Conservation (phyloP, 768 basidiomycete genomes). For the Lyophyllum shimeji region DNA sequence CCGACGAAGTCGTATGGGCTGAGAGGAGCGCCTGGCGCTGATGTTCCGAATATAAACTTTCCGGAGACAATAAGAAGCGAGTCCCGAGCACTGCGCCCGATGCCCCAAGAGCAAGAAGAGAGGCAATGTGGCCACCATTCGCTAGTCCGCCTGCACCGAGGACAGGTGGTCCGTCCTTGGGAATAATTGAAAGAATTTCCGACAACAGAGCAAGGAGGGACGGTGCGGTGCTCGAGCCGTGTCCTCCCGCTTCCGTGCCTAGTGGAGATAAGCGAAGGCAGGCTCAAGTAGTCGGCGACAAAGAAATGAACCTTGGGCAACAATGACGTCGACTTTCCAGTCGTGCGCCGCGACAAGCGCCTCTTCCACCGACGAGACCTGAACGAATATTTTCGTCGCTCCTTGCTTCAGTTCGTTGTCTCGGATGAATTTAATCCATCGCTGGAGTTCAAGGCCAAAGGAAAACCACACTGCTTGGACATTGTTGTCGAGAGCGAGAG, state of each 20-base stretch:
- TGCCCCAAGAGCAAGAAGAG: constrained; percentile 65
- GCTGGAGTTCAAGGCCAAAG: constrained; percentile 56
- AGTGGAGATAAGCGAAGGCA: constrained; percentile 7
- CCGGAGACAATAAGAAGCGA: constrained; percentile 67
- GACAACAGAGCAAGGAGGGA: constrained; percentile 64
- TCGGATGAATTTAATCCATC: constrained; percentile 65
- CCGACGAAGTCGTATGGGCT: constrained; percentile 45
- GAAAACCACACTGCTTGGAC: constrained; percentile 75
- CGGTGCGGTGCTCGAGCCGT: constrained; percentile 56
- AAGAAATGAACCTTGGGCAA: constrained; percentile 65
- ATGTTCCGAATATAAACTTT: constrained; percentile 54
- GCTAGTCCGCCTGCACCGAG: constrained; percentile 77
- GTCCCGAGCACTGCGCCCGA: constrained; percentile 73
- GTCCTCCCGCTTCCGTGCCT: constrained; percentile 84
- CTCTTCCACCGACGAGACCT: constrained; percentile 60
- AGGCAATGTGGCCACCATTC: constrained; percentile 63
- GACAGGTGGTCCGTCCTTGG: constrained; percentile 47
- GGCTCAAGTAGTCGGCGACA: constrained; percentile 5
- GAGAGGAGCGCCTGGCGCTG: constrained; percentile 54
- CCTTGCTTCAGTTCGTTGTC: constrained; percentile 45
- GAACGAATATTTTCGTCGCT: constrained; percentile 59
- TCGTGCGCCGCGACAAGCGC: constrained; percentile 57
- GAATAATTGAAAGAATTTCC: constrained; percentile 44
- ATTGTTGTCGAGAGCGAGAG: constrained; percentile 49
- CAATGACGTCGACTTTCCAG: constrained; percentile 74